Evolutionary conservation across 768 basidiomycete genomes (phyloP).

Genomic region (Cystobasidium ongulense): DNA sequence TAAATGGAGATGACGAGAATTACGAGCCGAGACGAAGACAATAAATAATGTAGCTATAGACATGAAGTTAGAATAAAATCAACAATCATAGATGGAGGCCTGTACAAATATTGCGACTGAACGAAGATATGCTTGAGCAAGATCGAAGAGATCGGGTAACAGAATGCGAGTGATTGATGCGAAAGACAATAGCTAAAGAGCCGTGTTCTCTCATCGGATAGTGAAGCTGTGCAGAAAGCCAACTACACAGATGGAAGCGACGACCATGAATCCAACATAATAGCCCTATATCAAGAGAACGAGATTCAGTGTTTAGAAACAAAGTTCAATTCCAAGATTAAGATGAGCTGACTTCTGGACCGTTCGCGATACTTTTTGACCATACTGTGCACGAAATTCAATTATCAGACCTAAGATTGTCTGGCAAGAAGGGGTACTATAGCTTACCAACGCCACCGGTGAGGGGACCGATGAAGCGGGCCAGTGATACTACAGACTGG

Average conservation of each 20-base stretch:
- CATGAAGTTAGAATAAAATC: background rate
- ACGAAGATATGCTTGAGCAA: background rate
- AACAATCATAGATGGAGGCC: background rate
- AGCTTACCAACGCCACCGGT: slow-evolving; percentile 60
- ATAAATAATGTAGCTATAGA: background rate
- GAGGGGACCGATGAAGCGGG: slow-evolving; percentile 61
- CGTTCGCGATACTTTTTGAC: slow-evolving; percentile 23
- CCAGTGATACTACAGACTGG: slow-evolving; percentile 87
- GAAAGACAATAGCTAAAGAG: background rate
- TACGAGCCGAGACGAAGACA: background rate
- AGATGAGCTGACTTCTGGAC: slow-evolving; percentile 1
- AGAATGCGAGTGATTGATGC: too few species aligned
- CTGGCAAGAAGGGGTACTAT: background rate
- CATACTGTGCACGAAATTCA: background rate
- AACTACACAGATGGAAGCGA: background rate
- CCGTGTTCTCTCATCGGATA: background rate
- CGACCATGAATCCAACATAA: slow-evolving; percentile 16
- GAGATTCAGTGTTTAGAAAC: background rate
- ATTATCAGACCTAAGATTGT: background rate
- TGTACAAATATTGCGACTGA: background rate
- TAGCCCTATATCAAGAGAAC: slow-evolving; percentile 12
- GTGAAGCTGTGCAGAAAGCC: slow-evolving; percentile 19
- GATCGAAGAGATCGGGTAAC: too few species aligned
- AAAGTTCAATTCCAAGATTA: background rate
- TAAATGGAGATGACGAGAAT: too few species aligned